Conservation (phyloP, 768 basidiomycete species). For the Tulasnella calospora region DNA sequence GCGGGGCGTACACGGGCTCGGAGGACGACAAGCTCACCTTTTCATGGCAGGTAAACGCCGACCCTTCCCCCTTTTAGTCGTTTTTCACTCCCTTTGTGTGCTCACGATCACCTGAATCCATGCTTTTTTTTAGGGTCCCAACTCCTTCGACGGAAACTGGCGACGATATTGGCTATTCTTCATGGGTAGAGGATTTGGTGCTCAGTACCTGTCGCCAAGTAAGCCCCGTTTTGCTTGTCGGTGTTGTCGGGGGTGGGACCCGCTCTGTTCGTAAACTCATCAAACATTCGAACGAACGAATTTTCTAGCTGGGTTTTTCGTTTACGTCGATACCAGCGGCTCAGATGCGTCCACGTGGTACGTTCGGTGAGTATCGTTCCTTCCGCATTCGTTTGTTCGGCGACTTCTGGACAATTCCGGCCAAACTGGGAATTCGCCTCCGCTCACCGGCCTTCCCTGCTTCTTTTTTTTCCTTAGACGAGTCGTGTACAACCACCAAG, state of each 20-base stretch:
- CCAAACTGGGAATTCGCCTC: no score
- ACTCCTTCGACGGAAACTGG: conserved; percentile 11
- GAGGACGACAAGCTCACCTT: neutral
- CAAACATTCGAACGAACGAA: neutral
- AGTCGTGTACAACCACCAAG: conserved; percentile 17
- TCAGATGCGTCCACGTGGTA: neutral
- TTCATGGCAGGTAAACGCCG: neutral
- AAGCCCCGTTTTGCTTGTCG: neutral
- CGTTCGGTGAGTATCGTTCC: neutral
- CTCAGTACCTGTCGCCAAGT: neutral
- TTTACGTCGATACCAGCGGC: neutral
- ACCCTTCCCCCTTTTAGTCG: no score
- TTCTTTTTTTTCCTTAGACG: neutral
- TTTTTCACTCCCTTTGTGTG: neutral
- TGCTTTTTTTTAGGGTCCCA: neutral
- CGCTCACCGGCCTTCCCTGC: neutral
- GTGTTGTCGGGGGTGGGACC: neutral
- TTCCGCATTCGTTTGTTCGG: no score
- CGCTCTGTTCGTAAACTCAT: neutral
- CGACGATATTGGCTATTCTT: conserved; percentile 10
- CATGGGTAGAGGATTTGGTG: neutral
- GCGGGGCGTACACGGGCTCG: conserved; percentile 6
- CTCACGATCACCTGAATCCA: neutral
- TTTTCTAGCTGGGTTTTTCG: conserved; percentile 1
- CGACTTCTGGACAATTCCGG: no score